Evolutionary conservation across 176 grass and related monocot species (phyloP).

Genomic region (Cenchrus americanus): DNA sequence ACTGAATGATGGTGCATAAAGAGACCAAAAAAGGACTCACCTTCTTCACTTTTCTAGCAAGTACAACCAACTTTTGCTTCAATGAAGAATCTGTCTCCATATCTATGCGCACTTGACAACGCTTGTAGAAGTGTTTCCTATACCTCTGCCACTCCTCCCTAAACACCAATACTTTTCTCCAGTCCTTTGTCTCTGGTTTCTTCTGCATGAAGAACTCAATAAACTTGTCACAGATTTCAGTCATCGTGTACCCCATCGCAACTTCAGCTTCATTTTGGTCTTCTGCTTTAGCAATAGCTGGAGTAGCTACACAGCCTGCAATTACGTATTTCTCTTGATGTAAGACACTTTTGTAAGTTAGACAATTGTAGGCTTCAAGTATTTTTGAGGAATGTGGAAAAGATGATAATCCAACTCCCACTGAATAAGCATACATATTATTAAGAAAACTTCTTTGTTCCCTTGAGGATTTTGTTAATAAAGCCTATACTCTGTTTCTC

Average conservation of each 20-base stretch:
- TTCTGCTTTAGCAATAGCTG: slow-evolving; percentile 41
- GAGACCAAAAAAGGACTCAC: slow-evolving; percentile 46
- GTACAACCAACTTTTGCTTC: slow-evolving; percentile 79
- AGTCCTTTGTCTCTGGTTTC: slow-evolving; percentile 88
- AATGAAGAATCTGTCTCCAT: slow-evolving; percentile 55
- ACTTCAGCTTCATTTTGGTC: slow-evolving; percentile 53
- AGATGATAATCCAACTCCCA: neutral
- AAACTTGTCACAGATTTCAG: slow-evolving; percentile 81
- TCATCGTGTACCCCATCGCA: slow-evolving; percentile 84
- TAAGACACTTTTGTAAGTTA: neutral
- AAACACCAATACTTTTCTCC: slow-evolving; percentile 87
- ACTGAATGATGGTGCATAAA: slow-evolving; percentile 16
- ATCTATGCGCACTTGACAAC: slow-evolving; percentile 51
- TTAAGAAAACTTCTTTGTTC: neutral
- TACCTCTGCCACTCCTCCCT: slow-evolving; percentile 96
- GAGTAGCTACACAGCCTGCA: slow-evolving; percentile 45
- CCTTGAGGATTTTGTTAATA: neutral
- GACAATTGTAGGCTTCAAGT: too few relatives aligned
- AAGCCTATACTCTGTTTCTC: neutral
- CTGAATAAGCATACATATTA: neutral
- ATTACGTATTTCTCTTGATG: slow-evolving; percentile 9
- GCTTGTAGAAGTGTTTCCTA: slow-evolving; percentile 60
- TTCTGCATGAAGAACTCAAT: slow-evolving; percentile 86
- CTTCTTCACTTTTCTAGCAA: slow-evolving; percentile 94
- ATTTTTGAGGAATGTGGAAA: neutral